Evolutionary conservation across 2,329 filamentous ascomycete genomes (phyloP).

Genomic region (Didymella sp.): DNA sequence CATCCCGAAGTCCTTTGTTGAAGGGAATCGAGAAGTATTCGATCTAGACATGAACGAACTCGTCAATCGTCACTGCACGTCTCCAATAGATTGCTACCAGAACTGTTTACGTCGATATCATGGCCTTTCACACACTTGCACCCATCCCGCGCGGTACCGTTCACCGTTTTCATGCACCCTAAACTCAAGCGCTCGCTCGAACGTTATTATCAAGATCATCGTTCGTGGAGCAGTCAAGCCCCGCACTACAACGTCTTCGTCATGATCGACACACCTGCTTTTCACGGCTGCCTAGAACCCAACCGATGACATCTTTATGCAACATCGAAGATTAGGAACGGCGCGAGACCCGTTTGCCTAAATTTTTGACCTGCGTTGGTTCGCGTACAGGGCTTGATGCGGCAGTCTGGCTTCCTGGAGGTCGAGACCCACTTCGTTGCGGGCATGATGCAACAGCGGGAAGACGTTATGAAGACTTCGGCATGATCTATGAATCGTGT

Average conservation of each 20-base stretch:
- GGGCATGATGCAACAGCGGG: conserved; percentile 13
- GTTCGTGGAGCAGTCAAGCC: conserved; percentile 16
- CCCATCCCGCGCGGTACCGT: neutral
- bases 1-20: too few relatives aligned
- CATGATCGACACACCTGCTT: conserved; percentile 28
- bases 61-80: neutral
- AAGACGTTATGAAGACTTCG: neutral
- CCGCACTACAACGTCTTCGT: conserved; percentile 24
- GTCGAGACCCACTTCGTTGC: conserved; percentile 11
- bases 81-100: neutral
- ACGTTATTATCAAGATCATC: conserved; percentile 12
- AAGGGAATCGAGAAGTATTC: too few relatives aligned
- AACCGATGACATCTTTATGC: conserved; percentile 16
- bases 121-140: neutral
- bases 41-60: neutral
- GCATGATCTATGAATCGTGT: neutral
- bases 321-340: conserved; percentile 7
- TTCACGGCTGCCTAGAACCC: conserved; percentile 1
- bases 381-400: neutral
- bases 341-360: conserved; percentile 1
- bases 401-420: neutral
- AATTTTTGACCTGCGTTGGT: conserved; percentile 2
- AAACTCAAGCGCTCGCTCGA: conserved; percentile 1
- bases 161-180: neutral
- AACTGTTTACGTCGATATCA: neutral